These are phyloP conservation scores for Leucoagaricus sp. DNA, from an alignment of 1,284 basidiomycete genomes.

Conservation along the genomic window DNA sequence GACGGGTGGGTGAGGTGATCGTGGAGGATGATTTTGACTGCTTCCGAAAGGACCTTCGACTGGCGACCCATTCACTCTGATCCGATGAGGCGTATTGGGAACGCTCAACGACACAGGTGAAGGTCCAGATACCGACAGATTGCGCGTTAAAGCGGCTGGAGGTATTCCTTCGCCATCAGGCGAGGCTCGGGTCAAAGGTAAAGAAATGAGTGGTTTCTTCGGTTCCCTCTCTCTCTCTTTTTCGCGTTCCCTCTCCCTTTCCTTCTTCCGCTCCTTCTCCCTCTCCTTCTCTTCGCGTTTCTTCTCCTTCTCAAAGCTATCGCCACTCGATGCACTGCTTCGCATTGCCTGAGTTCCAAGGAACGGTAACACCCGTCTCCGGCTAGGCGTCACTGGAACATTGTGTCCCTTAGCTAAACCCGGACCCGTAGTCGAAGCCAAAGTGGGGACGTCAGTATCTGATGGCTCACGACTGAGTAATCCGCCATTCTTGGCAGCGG, in stretches of 20 bases:
- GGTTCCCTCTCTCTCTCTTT: not conserved
- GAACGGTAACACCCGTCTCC: slow-evolving; percentile 12
- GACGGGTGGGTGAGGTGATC: slow-evolving; percentile 3
- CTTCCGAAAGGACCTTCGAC: slow-evolving; percentile 1
- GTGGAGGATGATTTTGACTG: not conserved
- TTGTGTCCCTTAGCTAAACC: not conserved
- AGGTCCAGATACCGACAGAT: not conserved
- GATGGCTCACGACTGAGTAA: not conserved
- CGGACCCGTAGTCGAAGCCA: not conserved
- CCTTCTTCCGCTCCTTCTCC: not conserved
- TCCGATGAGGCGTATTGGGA: not conserved
- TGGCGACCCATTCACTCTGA: slow-evolving; percentile 10
- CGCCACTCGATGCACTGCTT: slow-evolving; percentile 3
- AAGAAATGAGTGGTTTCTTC: slow-evolving; percentile 13
- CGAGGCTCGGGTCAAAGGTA: slow-evolving; percentile 15
- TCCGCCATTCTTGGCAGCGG: not conserved
- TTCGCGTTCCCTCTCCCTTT: not conserved
- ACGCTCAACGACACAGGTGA: slow-evolving; percentile 6
- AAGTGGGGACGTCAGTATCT: not conserved
- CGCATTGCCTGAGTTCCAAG: not conserved
- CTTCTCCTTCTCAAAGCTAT: slow-evolving; percentile 5
- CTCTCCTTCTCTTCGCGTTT: not conserved
- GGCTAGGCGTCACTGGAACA: slow-evolving; percentile 3
- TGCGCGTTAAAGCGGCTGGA: not conserved
- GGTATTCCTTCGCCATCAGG: not conserved